Evolutionary conservation across 768 basidiomycete species (phyloP), one percentile per base, ranked within the genome.

Genomic region (Agrocybe praecox): DNA sequence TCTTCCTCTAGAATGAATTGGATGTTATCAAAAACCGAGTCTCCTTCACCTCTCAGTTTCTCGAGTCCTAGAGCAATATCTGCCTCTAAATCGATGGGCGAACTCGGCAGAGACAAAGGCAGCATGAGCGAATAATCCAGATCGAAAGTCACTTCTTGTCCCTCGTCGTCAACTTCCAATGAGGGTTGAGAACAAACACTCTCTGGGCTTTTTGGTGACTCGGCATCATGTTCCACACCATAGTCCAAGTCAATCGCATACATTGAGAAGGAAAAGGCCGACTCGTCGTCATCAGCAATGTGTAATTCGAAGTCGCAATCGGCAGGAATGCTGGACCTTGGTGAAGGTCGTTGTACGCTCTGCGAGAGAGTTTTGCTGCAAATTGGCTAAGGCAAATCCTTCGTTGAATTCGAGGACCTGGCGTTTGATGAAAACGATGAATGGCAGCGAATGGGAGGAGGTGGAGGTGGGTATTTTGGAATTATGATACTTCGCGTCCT

Each of bases 271-370:
- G 74, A 74, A 49, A 76, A 74, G 1, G 60, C 69, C 1, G 72
- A 73, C 9, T 63, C 59, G 15, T 63, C 71, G 10, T 67, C n/a
- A n/a, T n/a, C 65, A 9, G 66, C 64, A 46, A 65, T 50, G 40
- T 66, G 64, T 42, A 76, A 65, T 9, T 72, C 67, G 2, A 61
- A 62, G 36, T 71, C 65, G 43, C 69, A 74, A 40, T 75, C 78
- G 2, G 80, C 69, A 32, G 87, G 85, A 10, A 79, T 67, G 53
- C 79, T 76, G 56, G 74, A 78, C 23, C 81, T 79, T 1, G 87
- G 87, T 34, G 77, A 84, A 0, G 86, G 83, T 2, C 85, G 79
- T 2, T 65, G 71, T 46, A 55, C 18, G 53, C 60, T 44, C 44
- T 58, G 49, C 59, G 56, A 52, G 57, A 59, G 47, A 59, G 58